Conservation (phyloP, 2,329 filamentous ascomycete species). For the Penicillium sp. region DNA sequence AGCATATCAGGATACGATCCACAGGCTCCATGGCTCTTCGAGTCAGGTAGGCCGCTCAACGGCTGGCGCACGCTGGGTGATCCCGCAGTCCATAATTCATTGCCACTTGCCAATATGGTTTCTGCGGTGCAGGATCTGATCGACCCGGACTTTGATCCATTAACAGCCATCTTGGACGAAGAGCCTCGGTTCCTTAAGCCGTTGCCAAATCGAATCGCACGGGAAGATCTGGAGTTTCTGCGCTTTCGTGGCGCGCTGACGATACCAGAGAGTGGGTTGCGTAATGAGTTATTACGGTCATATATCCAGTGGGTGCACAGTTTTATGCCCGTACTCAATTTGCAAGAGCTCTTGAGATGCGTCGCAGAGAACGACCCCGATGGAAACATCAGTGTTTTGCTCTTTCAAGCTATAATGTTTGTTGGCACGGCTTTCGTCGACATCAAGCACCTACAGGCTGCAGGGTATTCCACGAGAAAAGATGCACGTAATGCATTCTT, state of each 20-base stretch:
- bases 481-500: conserved; percentile 81
- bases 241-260: conserved; percentile 76
- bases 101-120: conserved; percentile 40
- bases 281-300: conserved; percentile 72
- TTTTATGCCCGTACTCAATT: conserved; percentile 80
- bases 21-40: conserved; percentile 32
- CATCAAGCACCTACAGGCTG: conserved; percentile 67
- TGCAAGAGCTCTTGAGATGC: conserved; percentile 54
- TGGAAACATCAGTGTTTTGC: conserved; percentile 71
- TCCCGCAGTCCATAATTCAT: conserved; percentile 28
- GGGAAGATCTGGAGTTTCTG: conserved; percentile 77
- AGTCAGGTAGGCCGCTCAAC: conserved; percentile 19
- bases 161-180: conserved; percentile 38
- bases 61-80: conserved; percentile 31
- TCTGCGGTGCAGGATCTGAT: conserved; percentile 39
- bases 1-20: conserved; percentile 30
- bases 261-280: conserved; percentile 66
- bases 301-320: conserved; percentile 87
- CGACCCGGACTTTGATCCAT: conserved; percentile 40
- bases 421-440: conserved; percentile 82
- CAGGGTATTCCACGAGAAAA: conserved; percentile 73
- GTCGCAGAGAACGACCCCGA: conserved; percentile 66
- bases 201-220: conserved; percentile 69
- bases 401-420: conserved; percentile 95
- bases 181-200: conserved; percentile 70